A percentile compares a stretch with the other conserved stretches of the same genome.
Conservation (phyloP, 495 filamentous ascomycete species). For the Sordaria brevicollis region DNA sequence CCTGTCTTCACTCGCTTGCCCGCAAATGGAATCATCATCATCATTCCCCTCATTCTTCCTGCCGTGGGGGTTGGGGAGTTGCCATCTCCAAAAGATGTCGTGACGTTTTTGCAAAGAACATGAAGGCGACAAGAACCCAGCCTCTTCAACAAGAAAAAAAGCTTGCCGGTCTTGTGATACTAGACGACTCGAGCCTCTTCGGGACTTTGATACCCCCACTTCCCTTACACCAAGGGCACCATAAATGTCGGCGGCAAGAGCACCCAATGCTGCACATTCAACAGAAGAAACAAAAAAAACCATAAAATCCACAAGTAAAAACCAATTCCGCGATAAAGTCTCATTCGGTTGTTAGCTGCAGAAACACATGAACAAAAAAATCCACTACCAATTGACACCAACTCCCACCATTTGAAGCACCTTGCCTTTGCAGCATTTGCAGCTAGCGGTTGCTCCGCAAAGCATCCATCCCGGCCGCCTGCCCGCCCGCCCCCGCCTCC, state of each 20-base stretch:
- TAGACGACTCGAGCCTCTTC: background rate
- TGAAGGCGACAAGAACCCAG: background rate
- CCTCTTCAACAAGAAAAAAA: background rate
- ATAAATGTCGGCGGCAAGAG: background rate
- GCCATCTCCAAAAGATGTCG: background rate
- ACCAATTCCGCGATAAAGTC: background rate
- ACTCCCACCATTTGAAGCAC: no score
- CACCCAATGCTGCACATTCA: background rate
- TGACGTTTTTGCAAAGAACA: background rate
- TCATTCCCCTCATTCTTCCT: background rate
- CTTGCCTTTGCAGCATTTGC: background rate
- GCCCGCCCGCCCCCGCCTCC: background rate
- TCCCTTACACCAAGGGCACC: no score
- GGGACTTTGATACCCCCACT: background rate
- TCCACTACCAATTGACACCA: background rate
- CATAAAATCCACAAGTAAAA: background rate
- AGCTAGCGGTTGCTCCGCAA: no score
- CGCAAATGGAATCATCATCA: no score
- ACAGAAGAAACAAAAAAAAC: background rate
- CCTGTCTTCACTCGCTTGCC: background rate
- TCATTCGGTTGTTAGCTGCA: background rate
- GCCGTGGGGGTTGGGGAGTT: background rate
- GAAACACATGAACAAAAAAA: background rate
- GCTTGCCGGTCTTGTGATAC: background rate
- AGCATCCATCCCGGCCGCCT: background rate